A percentile compares a stretch with the other conserved stretches of the same genome.
phyloP scores from a whole-genome alignment of 768 basidiomycete species.

The Trametes cingulata region DNA sequence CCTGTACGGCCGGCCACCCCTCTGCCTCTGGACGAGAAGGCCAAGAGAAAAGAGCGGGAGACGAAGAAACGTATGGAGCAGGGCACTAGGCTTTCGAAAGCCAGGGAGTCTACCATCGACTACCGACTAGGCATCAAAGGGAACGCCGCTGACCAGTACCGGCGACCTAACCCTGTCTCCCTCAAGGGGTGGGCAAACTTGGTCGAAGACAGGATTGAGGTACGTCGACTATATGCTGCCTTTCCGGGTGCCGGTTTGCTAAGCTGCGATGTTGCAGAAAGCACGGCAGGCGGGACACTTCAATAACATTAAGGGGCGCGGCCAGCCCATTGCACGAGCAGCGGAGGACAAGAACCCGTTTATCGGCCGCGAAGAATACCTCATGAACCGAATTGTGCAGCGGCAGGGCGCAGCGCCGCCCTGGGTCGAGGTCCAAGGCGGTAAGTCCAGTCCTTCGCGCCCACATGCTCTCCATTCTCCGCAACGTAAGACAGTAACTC shows the following conservation, averaged over 20 bases:
- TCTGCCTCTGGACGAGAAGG: slow-evolving; percentile 38
- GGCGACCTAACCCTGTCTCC: slow-evolving; percentile 55
- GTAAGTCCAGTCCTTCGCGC: slow-evolving; percentile 43
- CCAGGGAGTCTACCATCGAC: slow-evolving; percentile 74
- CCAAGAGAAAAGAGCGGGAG: slow-evolving; percentile 48
- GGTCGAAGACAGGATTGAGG: slow-evolving; percentile 82
- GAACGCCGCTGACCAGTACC: slow-evolving; percentile 20
- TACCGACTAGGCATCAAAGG: slow-evolving; percentile 64
- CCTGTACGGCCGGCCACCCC: slow-evolving; percentile 15
- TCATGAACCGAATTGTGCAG: slow-evolving; percentile 86
- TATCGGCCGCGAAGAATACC: slow-evolving; percentile 75
- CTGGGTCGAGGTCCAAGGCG: slow-evolving; percentile 82
- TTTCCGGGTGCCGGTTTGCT: no score
- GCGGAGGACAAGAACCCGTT: slow-evolving; percentile 58
- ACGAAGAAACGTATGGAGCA: slow-evolving; percentile 50
- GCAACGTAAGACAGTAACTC: neutral
- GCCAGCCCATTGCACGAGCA: slow-evolving; percentile 47
- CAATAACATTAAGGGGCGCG: slow-evolving; percentile 68
- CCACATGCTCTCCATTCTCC: neutral
- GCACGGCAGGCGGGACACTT: slow-evolving; percentile 70
- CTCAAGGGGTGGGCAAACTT: slow-evolving; percentile 76
- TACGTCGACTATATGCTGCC: slow-evolving; percentile 27
- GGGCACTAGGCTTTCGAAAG: slow-evolving; percentile 58
- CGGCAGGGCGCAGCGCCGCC: slow-evolving; percentile 81
- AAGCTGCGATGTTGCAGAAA: slow-evolving; percentile 41